Base-by-base conservation (phyloP, 768 basidiomycete genomes). In the Tylopilus rubrobrunneus region DNA sequence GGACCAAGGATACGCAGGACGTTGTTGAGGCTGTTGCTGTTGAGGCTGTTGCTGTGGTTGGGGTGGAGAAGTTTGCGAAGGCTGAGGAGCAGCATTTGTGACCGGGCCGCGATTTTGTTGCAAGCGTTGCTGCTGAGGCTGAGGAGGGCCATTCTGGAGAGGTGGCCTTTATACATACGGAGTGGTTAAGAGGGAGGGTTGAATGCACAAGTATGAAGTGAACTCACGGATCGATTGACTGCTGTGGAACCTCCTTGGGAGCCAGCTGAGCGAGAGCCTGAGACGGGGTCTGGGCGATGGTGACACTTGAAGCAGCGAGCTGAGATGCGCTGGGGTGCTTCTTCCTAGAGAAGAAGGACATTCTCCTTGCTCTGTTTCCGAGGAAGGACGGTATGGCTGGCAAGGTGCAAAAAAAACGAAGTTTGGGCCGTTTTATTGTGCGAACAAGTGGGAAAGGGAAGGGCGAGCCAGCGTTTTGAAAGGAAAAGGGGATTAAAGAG, bases 311-410 rank as follows among this genome's bases (percentile, higher is more conserved):
- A 27, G 74, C 61, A 47, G 68, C 65, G 50, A 73, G 71, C 60
- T 78, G 78, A 23, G 71, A 72, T 60, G 74, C 71, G 47, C 74
- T 80, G 49, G 81, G 78, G 59, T 84, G 80, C 81, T 89, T 91
- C 85, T 85, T 90, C 81, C 88, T 81, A 42, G 83, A 86, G 82
- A 92, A 92, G 88, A 91, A 92, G 80, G 89, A 90, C 90, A 92
- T 92, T 83, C 86, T 86, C 71, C 84, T 75, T 59, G 81, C 65
- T 72, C 81, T 79, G 68, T 69, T 67, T 60, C 76, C 75, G 69
- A 85, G 72, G 71, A 86, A 71, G 67, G 81, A 87, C 82, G 83
- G 78, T 79, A 86, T 86, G 82, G 80, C 72, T 78, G 80, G 65
- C 62, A 51, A 67, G 31, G 48, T 42, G 49, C 12, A 45, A 60